Evolutionary conservation across 1,284 basidiomycete genomes (phyloP).

Genomic region (Tilletia caries): DNA sequence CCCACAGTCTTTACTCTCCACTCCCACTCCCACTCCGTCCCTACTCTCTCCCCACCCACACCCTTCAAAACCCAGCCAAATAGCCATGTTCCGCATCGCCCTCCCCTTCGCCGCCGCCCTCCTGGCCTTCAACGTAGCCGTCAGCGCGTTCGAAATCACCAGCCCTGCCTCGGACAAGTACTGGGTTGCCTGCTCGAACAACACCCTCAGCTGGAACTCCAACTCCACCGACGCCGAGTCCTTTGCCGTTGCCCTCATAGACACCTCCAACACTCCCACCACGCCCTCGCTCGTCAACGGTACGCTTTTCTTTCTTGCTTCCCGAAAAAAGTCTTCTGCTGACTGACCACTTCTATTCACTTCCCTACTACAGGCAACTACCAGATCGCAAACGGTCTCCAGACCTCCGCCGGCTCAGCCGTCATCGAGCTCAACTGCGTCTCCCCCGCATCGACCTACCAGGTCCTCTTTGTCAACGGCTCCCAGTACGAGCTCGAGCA

Average conservation of each 20-base stretch:
- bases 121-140: background rate
- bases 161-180: conserved; percentile 11
- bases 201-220: conserved; percentile 18
- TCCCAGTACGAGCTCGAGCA: conserved; percentile 19
- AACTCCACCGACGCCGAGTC: conserved; percentile 14
- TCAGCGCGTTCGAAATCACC: conserved; percentile 5
- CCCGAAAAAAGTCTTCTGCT: background rate
- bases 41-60: background rate
- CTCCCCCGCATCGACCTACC: conserved; percentile 7
- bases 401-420: conserved; percentile 13
- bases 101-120: background rate
- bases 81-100: background rate
- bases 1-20: conserved; percentile 4
- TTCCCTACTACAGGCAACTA: conserved; percentile 10
- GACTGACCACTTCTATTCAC: background rate
- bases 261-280: conserved; percentile 10
- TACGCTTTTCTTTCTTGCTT: background rate
- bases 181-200: conserved; percentile 21
- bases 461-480: conserved; percentile 17
- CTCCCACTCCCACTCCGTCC: background rate
- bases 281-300: conserved; percentile 12
- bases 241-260: conserved; percentile 18
- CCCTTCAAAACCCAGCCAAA: background rate
- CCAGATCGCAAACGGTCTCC: conserved; percentile 19
- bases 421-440: conserved; percentile 15